These are phyloP conservation scores for Lonicera japonica DNA, from an alignment of 129 eudicot genomes.

Conservation along the genomic window DNA sequence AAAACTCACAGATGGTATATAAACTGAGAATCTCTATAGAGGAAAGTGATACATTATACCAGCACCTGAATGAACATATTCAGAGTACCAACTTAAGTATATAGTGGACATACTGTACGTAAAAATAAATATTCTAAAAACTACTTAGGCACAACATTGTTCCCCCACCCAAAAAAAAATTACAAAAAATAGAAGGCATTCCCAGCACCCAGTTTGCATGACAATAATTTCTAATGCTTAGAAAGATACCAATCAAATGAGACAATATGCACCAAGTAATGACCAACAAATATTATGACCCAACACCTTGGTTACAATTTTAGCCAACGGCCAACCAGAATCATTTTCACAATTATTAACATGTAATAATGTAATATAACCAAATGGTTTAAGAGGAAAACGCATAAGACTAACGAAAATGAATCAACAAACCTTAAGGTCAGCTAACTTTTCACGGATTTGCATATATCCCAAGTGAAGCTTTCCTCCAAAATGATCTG, in stretches of 20 bases:
- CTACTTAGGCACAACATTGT: neutral
- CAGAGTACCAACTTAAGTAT: slow-evolving; percentile 34
- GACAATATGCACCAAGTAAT: neutral
- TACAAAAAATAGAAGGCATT: neutral
- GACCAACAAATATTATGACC: neutral
- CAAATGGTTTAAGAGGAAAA: neutral
- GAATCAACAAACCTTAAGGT: slow-evolving; percentile 51
- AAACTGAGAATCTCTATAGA: slow-evolving; percentile 44
- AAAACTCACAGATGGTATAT: slow-evolving; percentile 49
- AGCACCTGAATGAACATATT: slow-evolving; percentile 52
- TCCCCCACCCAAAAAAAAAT: too few species aligned
- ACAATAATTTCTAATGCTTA: neutral
- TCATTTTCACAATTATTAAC: neutral
- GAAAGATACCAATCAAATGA: neutral
- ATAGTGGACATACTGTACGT: neutral
- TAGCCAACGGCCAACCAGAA: neutral
- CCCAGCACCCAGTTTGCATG: neutral
- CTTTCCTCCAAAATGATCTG: slow-evolving; percentile 99
- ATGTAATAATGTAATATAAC: neutral
- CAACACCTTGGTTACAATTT: neutral
- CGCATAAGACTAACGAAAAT: too few species aligned
- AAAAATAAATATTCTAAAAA: slow-evolving; percentile 6
- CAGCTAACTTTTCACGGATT: slow-evolving; percentile 95
- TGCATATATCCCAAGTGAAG: slow-evolving; percentile 97
- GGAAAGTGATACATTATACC: slow-evolving; percentile 48